Evolutionary conservation across 2,329 filamentous ascomycete species (phyloP).

Genomic region (Bimuria novae-zelandiae): DNA sequence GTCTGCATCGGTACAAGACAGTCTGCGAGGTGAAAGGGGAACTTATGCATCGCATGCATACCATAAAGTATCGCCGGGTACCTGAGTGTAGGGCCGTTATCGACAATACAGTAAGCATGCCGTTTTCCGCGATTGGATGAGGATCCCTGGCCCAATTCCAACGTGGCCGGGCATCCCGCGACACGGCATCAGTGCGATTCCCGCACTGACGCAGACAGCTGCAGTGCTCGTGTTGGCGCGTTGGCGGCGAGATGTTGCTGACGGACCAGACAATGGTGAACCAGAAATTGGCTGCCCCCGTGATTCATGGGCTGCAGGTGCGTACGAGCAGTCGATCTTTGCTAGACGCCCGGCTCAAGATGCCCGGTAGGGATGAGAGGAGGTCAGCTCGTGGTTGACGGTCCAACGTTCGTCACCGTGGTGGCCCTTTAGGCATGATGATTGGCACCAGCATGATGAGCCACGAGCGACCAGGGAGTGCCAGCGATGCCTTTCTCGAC

Average conservation of each 20-base stretch:
- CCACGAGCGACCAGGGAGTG: constrained; percentile 8
- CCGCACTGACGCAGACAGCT: constrained; percentile 12
- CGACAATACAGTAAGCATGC: too few relatives aligned
- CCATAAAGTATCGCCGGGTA: constrained; percentile 10
- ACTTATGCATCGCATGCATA: too few relatives aligned
- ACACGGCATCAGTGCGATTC: constrained; percentile 14
- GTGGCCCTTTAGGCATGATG: constrained; percentile 6
- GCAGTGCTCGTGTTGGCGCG: constrained; percentile 9
- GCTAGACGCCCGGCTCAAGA: constrained; percentile 7
- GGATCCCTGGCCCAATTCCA: neutral
- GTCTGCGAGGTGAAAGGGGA: neutral
- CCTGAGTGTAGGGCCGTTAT: constrained; percentile 13
- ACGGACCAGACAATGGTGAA: too few relatives aligned
- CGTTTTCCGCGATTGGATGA: constrained; percentile 2
- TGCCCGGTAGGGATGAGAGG: constrained; percentile 4
- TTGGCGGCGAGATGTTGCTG: too few relatives aligned
- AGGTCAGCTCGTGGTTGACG: constrained; percentile 1
- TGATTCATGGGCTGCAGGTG: constrained; percentile 10
- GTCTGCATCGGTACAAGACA: neutral
- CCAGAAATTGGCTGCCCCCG: neutral
- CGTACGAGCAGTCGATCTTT: constrained; percentile 8
- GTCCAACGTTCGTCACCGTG: too few relatives aligned
- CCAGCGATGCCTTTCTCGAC: too few relatives aligned
- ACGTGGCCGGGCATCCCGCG: constrained; percentile 37
- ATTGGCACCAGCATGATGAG: constrained; percentile 21